Percentiles rank a stretch among this genome's conserved stretches.
phyloP scores from a whole-genome alignment of 305 asterid species.

The Lippia alba region DNA sequence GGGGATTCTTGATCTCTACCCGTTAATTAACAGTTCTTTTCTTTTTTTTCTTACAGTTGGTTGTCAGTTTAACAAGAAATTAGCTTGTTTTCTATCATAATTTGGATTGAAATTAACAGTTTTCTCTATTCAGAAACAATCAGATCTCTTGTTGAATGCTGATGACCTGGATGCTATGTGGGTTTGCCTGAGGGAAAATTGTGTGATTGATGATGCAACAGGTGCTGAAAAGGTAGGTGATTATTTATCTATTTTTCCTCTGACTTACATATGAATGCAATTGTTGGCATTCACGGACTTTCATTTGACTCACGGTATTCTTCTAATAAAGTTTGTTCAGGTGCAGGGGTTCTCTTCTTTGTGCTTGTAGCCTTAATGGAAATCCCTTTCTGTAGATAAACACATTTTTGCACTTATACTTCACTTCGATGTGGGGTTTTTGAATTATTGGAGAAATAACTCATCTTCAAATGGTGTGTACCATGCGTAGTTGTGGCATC shows the following conservation, averaged over 20 bases:
- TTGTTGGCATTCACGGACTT: background rate
- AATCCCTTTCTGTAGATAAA: slow-evolving; percentile 9
- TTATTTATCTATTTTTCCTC: slow-evolving; percentile 21
- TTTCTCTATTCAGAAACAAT: slow-evolving; percentile 81
- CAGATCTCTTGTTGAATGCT: slow-evolving; percentile 96
- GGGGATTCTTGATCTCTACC: slow-evolving; percentile 14
- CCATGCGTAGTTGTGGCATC: background rate
- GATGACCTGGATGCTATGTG: slow-evolving; percentile 99
- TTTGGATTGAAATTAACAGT: slow-evolving; percentile 2
- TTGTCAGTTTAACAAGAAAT: background rate
- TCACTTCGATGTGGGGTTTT: background rate
- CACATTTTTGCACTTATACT: background rate
- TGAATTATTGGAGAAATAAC: background rate
- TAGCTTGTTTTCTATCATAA: slow-evolving; percentile 1
- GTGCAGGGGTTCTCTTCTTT: background rate
- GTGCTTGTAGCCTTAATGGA: background rate
- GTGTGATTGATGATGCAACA: slow-evolving; percentile 98
- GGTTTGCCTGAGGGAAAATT: slow-evolving; percentile 98
- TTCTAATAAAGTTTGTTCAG: slow-evolving; percentile 5
- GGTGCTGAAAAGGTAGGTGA: slow-evolving; percentile 93
- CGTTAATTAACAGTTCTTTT: slow-evolving; percentile 8
- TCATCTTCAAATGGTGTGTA: background rate
- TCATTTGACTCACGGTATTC: background rate
- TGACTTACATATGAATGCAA: background rate
- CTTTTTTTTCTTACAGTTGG: slow-evolving; percentile 20